Percentiles rank a stretch among this genome's conserved stretches.
Conservation (phyloP, 1,284 basidiomycete genomes). For the Tilletia walkeri region DNA sequence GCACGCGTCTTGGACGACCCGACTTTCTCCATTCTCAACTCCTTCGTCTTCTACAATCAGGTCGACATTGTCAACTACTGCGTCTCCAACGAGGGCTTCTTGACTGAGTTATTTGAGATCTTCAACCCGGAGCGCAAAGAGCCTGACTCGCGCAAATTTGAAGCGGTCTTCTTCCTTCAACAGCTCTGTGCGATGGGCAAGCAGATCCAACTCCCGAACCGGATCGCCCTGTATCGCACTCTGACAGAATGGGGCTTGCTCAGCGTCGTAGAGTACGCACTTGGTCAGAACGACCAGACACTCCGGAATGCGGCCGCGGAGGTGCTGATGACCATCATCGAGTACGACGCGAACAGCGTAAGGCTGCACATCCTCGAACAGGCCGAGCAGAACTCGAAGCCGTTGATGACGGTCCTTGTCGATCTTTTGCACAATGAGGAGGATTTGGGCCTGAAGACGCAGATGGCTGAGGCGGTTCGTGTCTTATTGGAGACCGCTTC, state of each 20-base stretch:
- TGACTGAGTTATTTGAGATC: slow-evolving; percentile 73
- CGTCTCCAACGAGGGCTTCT: slow-evolving; percentile 72
- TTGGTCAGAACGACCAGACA: slow-evolving; percentile 60
- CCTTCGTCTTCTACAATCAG: slow-evolving; percentile 97
- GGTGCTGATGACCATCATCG: slow-evolving; percentile 79
- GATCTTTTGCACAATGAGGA: slow-evolving; percentile 70
- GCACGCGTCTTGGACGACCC: slow-evolving; percentile 91
- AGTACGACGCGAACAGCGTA: slow-evolving; percentile 86
- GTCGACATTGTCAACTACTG: slow-evolving; percentile 93
- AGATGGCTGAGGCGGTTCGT: slow-evolving; percentile 84
- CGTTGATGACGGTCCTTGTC: slow-evolving; percentile 58
- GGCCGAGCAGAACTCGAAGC: slow-evolving; percentile 58
- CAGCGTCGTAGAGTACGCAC: slow-evolving; percentile 77
- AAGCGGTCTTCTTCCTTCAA: slow-evolving; percentile 70
- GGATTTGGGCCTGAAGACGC: slow-evolving; percentile 84
- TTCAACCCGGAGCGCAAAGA: slow-evolving; percentile 58
- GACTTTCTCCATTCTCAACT: slow-evolving; percentile 93
- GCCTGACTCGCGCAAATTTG: slow-evolving; percentile 34
- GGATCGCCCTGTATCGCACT: slow-evolving; percentile 82
- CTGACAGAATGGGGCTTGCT: slow-evolving; percentile 85
- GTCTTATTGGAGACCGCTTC: slow-evolving; percentile 69
- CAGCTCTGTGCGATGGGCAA: slow-evolving; percentile 94
- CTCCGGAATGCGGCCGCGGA: slow-evolving; percentile 82
- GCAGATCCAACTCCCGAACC: slow-evolving; percentile 83
- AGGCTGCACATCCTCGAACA: slow-evolving; percentile 80